Conservation (phyloP, 2,329 filamentous ascomycete species). For the Cladosporium velox region DNA sequence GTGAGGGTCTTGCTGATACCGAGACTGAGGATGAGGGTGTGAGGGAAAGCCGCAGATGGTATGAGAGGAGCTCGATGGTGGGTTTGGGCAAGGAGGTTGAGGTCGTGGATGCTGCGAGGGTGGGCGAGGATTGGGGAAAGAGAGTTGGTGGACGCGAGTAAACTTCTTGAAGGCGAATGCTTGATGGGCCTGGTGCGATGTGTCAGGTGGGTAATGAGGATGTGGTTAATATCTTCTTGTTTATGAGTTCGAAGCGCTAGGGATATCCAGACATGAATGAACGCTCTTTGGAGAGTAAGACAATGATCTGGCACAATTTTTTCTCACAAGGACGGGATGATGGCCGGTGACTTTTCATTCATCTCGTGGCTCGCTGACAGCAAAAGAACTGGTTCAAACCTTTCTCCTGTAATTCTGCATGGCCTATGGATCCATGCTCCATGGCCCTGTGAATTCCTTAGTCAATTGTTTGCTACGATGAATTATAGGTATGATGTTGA, state of each 20-base stretch:
- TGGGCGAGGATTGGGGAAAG: constrained; percentile 84
- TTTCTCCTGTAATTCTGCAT: no score
- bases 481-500: no score
- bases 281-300: background rate
- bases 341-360: no score
- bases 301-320: no score
- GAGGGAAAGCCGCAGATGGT: constrained; percentile 63
- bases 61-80: constrained; percentile 77
- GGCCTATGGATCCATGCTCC: no score
- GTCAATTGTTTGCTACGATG: no score
- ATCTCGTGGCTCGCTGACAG: no score
- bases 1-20: constrained; percentile 75
- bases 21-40: constrained; percentile 62
- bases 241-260: background rate
- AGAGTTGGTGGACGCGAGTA: constrained; percentile 66
- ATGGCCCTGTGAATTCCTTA: no score
- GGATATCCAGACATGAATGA: background rate
- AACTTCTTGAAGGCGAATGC: background rate
- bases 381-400: no score
- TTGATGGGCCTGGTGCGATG: background rate
- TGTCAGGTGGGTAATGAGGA: background rate
- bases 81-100: constrained; percentile 85
- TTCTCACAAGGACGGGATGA: no score
- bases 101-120: constrained; percentile 77
- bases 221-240: background rate